Percentiles rank a stretch among this genome's conserved stretches.
phyloP scores from a whole-genome alignment of 2,329 filamentous ascomycete genomes.

The Claviceps maximensis region DNA sequence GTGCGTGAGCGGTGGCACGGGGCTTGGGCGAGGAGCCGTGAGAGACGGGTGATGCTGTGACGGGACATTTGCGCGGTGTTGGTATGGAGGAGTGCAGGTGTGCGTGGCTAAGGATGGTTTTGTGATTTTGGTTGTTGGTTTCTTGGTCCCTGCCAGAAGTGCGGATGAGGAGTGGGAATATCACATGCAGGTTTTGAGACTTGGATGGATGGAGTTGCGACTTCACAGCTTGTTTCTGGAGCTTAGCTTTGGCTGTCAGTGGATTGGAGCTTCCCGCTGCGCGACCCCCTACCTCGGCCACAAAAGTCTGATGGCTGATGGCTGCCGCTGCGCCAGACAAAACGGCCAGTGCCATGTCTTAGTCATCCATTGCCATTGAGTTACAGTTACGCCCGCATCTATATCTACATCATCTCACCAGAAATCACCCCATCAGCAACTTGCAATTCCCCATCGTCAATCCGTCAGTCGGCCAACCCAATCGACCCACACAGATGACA shows the following conservation, averaged over 20 bases:
- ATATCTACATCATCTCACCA: too few relatives aligned
- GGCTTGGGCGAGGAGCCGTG: slow-evolving; percentile 23
- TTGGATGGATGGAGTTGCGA: not conserved
- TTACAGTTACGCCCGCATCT: not conserved
- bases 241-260: not conserved
- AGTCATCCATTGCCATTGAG: not conserved
- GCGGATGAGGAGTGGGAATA: not conserved
- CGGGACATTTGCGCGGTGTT: slow-evolving; percentile 16
- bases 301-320: too few relatives aligned
- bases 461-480: too few relatives aligned
- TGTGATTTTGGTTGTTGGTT: not conserved
- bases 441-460: not conserved
- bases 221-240: not conserved
- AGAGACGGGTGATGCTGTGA: slow-evolving; percentile 22
- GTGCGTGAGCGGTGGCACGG: slow-evolving; percentile 14
- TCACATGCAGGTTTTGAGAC: too few relatives aligned
- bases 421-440: not conserved
- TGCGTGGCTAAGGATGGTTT: not conserved
- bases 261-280: not conserved
- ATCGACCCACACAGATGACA: not conserved
- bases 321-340: not conserved
- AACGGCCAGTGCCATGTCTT: not conserved
- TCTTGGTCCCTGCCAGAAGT: not conserved
- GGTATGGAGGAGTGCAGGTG: not conserved
- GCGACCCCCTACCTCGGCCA: not conserved